Base-by-base conservation (phyloP, 1,284 basidiomycete species). In the Phenoliferia sp. region DNA sequence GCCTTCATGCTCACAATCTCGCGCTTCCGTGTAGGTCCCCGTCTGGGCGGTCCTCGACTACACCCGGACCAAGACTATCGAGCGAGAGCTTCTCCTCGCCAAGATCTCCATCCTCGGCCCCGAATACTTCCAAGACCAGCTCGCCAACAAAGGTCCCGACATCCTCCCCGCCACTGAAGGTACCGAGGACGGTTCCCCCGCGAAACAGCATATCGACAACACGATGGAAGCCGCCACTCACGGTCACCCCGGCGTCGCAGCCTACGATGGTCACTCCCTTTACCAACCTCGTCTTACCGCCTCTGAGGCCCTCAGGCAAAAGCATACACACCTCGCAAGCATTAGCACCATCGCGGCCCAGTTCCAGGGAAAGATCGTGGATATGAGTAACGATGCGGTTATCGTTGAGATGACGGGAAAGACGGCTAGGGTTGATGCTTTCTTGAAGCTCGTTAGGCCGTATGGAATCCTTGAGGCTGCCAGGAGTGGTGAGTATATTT, bases 31-130 rank as follows among this genome's bases (percentile, higher is more conserved):
- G 19, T 71, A 94, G 92, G 92, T 97, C 44, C 94, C 93, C 66
- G 94, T 97, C 22, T 97, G 94, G 94, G 94, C 94, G 36, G 94
- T 97, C 31, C 83, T 97, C 67, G 93, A 97, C 81, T 97, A 96
- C 79, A 96, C 94, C 39, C 85, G 75, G 73, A 97, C 92, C 32
- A 87, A 85, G 67, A 90, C 88, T 15, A 92, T 95, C 77, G 86
- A 90, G 71, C 88, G 92, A 65, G 93, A 95, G 80, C 83, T 95
- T 19, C 84, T 94, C 54, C 87, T 96, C 67, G 90, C 88, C 78
- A 95, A 95, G 77, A 86, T 99, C 9, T 97, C 94, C 66, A 95
- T 95, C 77, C 87, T 99, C 34, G 96, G 96, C 2, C 93, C 95
- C 19, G 96, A 99, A 79, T 98, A 97, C 80, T 88, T 97, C 76